Evolutionary conservation across 345 rosid species (phyloP).

Genomic region (Cardamine resedifolia): DNA sequence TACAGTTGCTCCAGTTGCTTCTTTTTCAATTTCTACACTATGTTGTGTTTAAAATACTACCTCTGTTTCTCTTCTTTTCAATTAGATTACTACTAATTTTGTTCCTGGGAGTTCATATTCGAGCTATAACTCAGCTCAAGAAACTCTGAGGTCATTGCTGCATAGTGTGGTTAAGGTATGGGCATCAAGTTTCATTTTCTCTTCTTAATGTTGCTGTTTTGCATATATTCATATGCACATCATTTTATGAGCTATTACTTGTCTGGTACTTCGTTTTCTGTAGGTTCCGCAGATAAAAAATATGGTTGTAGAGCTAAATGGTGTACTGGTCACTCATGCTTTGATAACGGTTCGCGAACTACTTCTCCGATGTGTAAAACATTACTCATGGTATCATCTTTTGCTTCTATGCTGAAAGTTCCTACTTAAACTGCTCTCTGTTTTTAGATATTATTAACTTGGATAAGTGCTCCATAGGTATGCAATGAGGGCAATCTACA

Average conservation of each 20-base stretch:
- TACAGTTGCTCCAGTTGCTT: conserved; percentile 19
- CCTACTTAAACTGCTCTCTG: not conserved
- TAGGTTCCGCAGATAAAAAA: conserved; percentile 84
- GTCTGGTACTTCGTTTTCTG: conserved; percentile 33
- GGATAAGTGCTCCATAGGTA: conserved; percentile 55
- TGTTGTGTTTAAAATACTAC: conserved; percentile 23
- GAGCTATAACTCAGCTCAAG: conserved; percentile 90
- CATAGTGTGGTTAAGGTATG: conserved; percentile 92
- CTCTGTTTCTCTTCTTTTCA: conserved; percentile 22
- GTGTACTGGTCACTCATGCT: conserved; percentile 89
- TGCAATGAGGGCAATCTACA: conserved; percentile 86
- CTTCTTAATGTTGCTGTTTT: conserved; percentile 28
- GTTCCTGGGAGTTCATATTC: conserved; percentile 82
- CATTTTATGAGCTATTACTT: conserved; percentile 16
- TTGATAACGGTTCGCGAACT: conserved; percentile 79
- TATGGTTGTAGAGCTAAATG: conserved; percentile 92
- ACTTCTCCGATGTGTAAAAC: conserved; percentile 70
- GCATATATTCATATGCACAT: conserved; percentile 16
- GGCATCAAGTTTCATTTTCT: conserved; percentile 15
- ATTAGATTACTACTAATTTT: conserved; percentile 75
- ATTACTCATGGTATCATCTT: conserved; percentile 75
- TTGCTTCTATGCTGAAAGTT: conserved; percentile 10
- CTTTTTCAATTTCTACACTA: conserved; percentile 6
- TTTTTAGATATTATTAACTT: conserved; percentile 14
- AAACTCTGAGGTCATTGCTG: conserved; percentile 79